A percentile compares a stretch with the other conserved stretches of the same genome.
Evolutionary conservation across 78 protist species (phyloP).

Genomic region (Dictyostelium capitatum): DNA sequence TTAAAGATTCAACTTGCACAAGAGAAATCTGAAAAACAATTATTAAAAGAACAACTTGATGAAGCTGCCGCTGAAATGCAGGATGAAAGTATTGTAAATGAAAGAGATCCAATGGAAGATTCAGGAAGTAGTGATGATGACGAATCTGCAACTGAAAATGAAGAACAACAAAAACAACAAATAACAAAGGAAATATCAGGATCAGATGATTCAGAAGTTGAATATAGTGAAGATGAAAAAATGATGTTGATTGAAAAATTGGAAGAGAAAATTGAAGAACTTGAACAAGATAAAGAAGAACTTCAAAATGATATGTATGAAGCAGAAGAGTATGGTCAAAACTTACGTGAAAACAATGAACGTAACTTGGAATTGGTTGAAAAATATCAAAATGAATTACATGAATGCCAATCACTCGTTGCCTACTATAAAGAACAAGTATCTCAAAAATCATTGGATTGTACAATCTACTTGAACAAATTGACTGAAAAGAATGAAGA

Average conservation of each 20-base stretch:
- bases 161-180: background rate
- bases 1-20: background rate
- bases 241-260: background rate
- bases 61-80: background rate
- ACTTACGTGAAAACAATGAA: conserved; percentile 12
- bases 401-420: conserved; percentile 66
- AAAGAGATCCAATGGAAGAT: conserved; percentile 20
- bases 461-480: background rate
- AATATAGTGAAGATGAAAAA: conserved; percentile 18
- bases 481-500: conserved; percentile 33
- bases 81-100: conserved; percentile 10
- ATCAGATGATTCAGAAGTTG: background rate
- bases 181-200: background rate
- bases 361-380: background rate
- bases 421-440: conserved; percentile 59
- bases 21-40: background rate
- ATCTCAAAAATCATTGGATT: conserved; percentile 18
- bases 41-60: background rate
- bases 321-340: conserved; percentile 22
- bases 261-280: conserved; percentile 18
- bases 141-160: background rate
- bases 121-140: background rate
- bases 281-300: conserved; percentile 28
- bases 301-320: conserved; percentile 25
- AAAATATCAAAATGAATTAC: conserved; percentile 26